These are phyloP conservation scores for Quercus rubra DNA, from an alignment of 306 rosid genomes.

Conservation along the genomic window DNA sequence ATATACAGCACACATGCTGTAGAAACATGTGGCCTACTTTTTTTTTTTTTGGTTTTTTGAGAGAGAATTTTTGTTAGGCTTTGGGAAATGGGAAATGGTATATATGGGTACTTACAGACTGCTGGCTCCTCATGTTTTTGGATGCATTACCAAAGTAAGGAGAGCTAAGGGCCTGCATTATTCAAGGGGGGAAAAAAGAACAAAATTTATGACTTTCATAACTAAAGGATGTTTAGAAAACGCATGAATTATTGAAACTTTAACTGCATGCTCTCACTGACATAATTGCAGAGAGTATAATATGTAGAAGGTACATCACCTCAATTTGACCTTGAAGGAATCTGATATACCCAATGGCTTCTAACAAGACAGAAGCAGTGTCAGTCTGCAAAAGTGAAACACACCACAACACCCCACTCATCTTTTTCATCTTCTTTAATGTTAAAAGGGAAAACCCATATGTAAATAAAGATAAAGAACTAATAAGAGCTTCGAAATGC, in stretches of 20 bases:
- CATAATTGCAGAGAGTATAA: constrained; percentile 18
- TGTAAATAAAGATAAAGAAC: neutral
- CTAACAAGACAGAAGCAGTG: constrained; percentile 92
- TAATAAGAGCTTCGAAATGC: neutral
- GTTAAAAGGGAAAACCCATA: constrained; percentile 21
- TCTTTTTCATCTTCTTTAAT: constrained; percentile 37
- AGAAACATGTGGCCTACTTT: neutral
- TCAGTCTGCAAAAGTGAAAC: constrained; percentile 90
- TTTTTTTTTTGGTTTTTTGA: neutral
- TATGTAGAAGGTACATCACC: constrained; percentile 53
- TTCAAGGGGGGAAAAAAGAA: constrained; percentile 11
- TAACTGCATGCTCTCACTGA: constrained; percentile 48
- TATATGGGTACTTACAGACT: constrained; percentile 43
- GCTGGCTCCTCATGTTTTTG: constrained; percentile 54
- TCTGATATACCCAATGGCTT: constrained; percentile 80
- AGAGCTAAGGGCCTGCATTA: constrained; percentile 71
- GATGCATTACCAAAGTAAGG: constrained; percentile 70
- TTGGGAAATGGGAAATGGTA: constrained; percentile 40
- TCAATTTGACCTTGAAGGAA: constrained; percentile 88
- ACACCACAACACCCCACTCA: constrained; percentile 26
- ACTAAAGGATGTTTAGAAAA: constrained; percentile 37
- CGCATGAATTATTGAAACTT: constrained; percentile 36
- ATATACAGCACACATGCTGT: neutral
- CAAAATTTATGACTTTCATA: constrained; percentile 34
- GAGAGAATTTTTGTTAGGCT: constrained; percentile 2